These are phyloP conservation scores for Ophiostoma piceae DNA, from an alignment of 2,329 filamentous ascomycete genomes.

Conservation along the genomic window DNA sequence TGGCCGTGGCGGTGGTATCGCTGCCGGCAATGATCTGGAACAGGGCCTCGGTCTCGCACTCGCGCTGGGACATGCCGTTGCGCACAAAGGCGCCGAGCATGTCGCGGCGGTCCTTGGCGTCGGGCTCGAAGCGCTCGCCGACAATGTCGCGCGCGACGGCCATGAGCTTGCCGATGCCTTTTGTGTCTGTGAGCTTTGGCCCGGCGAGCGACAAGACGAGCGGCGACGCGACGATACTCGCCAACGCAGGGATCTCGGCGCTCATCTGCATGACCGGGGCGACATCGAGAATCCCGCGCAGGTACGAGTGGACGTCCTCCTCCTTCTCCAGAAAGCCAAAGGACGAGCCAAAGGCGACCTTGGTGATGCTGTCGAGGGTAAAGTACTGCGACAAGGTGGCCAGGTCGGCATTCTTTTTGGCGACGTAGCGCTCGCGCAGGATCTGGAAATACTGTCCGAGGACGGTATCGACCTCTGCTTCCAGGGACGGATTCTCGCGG, in stretches of 20 bases:
- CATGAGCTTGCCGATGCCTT: slow-evolving; percentile 31
- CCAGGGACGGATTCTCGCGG: slow-evolving; percentile 31
- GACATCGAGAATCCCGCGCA: slow-evolving; percentile 37
- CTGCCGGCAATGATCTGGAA: slow-evolving; percentile 36
- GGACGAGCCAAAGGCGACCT: slow-evolving; percentile 42
- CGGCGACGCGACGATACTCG: slow-evolving; percentile 27
- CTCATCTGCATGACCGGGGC: slow-evolving; percentile 39
- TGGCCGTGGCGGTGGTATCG: slow-evolving; percentile 33
- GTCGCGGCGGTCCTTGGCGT: slow-evolving; percentile 23
- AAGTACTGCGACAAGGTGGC: slow-evolving; percentile 43
- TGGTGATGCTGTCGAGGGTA: slow-evolving; percentile 47
- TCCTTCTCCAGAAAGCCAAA: slow-evolving; percentile 43
- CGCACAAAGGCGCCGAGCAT: slow-evolving; percentile 37
- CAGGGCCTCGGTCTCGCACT: slow-evolving; percentile 43
- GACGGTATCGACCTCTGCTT: slow-evolving; percentile 30
- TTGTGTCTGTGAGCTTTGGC: slow-evolving; percentile 30
- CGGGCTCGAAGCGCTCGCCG: slow-evolving; percentile 21
- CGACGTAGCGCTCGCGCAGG: slow-evolving; percentile 27
- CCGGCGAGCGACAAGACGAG: slow-evolving; percentile 36
- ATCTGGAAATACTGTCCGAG: slow-evolving; percentile 25
- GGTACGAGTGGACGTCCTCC: slow-evolving; percentile 42
- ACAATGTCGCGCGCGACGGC: slow-evolving; percentile 29
- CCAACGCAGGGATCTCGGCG: slow-evolving; percentile 37
- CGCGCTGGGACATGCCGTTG: slow-evolving; percentile 37
- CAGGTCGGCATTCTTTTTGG: slow-evolving; percentile 38